Evolutionary conservation across 306 rosid species (phyloP).

Genomic region (Dalbergia cultrata): DNA sequence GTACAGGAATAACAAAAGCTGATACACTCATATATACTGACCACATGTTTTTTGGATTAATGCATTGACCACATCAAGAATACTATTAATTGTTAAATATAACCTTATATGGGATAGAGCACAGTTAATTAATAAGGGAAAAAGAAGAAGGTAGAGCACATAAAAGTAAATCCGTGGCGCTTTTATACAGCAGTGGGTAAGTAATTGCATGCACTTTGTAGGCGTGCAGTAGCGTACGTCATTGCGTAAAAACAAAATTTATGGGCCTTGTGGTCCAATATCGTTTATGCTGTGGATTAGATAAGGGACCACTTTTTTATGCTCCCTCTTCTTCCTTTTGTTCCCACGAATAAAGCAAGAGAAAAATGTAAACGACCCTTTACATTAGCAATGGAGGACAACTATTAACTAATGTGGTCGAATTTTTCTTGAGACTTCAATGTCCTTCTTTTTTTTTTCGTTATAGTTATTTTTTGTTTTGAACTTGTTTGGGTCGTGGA

Average conservation of each 20-base stretch:
- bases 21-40: too few species aligned
- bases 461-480: neutral
- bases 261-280: constrained; percentile 46
- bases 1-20: too few species aligned
- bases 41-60: too few species aligned
- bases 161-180: neutral
- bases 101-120: too few species aligned
- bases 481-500: too few species aligned
- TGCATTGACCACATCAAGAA: neutral
- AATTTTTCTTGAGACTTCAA: neutral
- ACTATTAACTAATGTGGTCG: neutral
- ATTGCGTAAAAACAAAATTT: constrained; percentile 33
- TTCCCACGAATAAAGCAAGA: neutral
- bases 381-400: neutral
- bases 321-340: constrained; percentile 27
- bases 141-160: neutral
- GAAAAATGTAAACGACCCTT: neutral
- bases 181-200: constrained; percentile 18
- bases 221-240: constrained; percentile 48
- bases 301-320: constrained; percentile 45
- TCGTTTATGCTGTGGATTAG: neutral
- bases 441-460: neutral
- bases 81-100: neutral
- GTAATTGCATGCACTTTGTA: constrained; percentile 39
- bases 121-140: too few species aligned